These are phyloP conservation scores for Apophysomyces trapeziformis DNA, from an alignment of 371 early-diverging fungal genomes.

Conservation along the genomic window DNA sequence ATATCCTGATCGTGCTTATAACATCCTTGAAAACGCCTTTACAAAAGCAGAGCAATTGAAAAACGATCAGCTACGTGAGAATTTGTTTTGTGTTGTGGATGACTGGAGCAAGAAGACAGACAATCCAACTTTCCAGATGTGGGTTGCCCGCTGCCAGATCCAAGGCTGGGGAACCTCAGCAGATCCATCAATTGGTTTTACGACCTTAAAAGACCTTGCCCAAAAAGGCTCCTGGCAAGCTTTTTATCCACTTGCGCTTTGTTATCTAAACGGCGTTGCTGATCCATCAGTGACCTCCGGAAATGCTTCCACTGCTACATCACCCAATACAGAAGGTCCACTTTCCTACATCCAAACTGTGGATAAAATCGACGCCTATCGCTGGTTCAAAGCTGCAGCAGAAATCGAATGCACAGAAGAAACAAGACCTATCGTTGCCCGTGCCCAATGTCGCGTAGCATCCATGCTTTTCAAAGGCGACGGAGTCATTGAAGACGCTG, in stretches of 20 bases:
- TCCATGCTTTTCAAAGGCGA: slow-evolving; percentile 47
- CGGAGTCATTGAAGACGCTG: slow-evolving; percentile 37
- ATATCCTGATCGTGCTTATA: slow-evolving; percentile 7
- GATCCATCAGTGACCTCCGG: background rate
- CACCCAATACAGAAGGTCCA: background rate
- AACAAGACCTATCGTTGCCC: background rate
- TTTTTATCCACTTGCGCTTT: slow-evolving; percentile 29
- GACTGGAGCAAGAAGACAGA: slow-evolving; percentile 19
- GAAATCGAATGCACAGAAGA: slow-evolving; percentile 6
- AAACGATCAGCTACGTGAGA: slow-evolving; percentile 1
- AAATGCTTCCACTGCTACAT: background rate
- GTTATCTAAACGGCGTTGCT: slow-evolving; percentile 21
- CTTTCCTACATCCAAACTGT: background rate
- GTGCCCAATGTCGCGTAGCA: slow-evolving; percentile 44
- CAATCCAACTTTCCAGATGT: slow-evolving; percentile 24
- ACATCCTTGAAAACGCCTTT: slow-evolving; percentile 20
- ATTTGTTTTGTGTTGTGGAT: slow-evolving; percentile 21
- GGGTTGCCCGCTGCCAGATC: slow-evolving; percentile 31
- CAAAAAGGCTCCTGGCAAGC: slow-evolving; percentile 22
- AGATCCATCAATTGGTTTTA: slow-evolving; percentile 24
- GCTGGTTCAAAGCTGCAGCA: slow-evolving; percentile 26
- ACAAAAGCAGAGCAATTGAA: slow-evolving; percentile 12
- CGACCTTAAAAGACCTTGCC: slow-evolving; percentile 20
- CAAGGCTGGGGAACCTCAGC: slow-evolving; percentile 32
- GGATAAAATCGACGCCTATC: slow-evolving; percentile 19